These are phyloP conservation scores for Phytophthora pluvialis DNA, from an alignment of 352 stramenopile species.

Conservation along the genomic window DNA sequence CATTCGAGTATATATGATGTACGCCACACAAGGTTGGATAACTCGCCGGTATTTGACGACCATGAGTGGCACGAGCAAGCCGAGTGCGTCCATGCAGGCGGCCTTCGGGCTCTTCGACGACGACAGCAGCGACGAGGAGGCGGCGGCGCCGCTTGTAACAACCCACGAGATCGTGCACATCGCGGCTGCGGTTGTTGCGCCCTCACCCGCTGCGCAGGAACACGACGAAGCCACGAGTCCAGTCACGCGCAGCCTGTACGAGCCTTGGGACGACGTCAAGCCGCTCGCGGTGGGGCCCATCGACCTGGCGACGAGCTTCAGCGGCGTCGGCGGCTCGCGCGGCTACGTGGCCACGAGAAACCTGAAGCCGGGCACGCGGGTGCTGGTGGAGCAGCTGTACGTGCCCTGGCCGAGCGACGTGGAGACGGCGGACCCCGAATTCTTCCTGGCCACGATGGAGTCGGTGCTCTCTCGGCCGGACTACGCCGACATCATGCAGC, in stretches of 20 bases:
- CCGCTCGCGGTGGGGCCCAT: conserved; percentile 88
- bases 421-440: conserved; percentile 70
- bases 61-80: conserved; percentile 20
- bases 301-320: conserved; percentile 60
- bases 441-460: conserved; percentile 92
- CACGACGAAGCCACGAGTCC: conserved; percentile 4
- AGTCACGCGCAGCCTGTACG: conserved; percentile 51
- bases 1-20: conserved; percentile 1
- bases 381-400: conserved; percentile 91
- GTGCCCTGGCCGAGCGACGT: conserved; percentile 91
- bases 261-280: conserved; percentile 77
- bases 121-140: conserved; percentile 73
- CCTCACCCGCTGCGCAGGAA: conserved; percentile 7
- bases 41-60: conserved; percentile 3
- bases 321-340: conserved; percentile 76
- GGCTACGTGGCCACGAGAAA: conserved; percentile 88
- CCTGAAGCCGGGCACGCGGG: conserved; percentile 86
- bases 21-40: background rate
- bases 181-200: conserved; percentile 5
- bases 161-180: conserved; percentile 38
- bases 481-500: conserved; percentile 70
- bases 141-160: conserved; percentile 8
- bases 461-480: conserved; percentile 77
- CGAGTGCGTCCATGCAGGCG: conserved; percentile 66
- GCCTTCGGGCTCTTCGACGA: conserved; percentile 87